phyloP scores from a whole-genome alignment of 1,139 yeast genomes.

The Pichia cactophila region DNA sequence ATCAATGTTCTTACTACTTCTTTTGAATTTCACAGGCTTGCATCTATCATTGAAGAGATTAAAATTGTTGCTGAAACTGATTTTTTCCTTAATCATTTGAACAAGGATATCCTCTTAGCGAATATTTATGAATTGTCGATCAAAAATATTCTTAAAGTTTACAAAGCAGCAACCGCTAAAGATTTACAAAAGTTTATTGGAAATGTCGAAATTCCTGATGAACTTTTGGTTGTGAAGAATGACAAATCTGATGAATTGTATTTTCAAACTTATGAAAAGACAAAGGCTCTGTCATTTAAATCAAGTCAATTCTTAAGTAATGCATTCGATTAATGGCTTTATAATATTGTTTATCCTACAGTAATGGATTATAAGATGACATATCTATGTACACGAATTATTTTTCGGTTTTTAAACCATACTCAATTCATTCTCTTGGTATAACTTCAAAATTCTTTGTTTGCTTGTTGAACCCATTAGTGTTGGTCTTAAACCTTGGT shows the following conservation, averaged over 20 bases:
- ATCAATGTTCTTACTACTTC: conserved; percentile 46
- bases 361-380: neutral
- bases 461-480: conserved; percentile 26
- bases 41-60: conserved; percentile 38
- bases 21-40: conserved; percentile 48
- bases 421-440: conserved; percentile 21
- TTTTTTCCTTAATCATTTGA: conserved; percentile 40
- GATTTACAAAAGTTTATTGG: conserved; percentile 8
- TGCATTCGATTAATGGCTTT: conserved; percentile 22
- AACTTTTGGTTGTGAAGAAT: conserved; percentile 9
- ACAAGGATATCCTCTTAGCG: conserved; percentile 16
- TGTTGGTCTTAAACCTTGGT: conserved; percentile 25
- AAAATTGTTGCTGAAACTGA: conserved; percentile 42
- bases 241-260: conserved; percentile 21
- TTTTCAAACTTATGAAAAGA: conserved; percentile 53
- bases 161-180: conserved; percentile 17
- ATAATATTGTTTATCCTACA: neutral
- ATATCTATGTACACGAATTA: neutral
- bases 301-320: conserved; percentile 44
- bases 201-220: conserved; percentile 2
- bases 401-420: neutral
- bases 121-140: conserved; percentile 20
- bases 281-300: conserved; percentile 51
- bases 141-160: conserved; percentile 22
- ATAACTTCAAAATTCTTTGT: conserved; percentile 25